Evolutionary conservation across 306 rosid species (phyloP), one percentile per base, ranked within the genome.

Genomic region (Gastrolobium bilobum): DNA sequence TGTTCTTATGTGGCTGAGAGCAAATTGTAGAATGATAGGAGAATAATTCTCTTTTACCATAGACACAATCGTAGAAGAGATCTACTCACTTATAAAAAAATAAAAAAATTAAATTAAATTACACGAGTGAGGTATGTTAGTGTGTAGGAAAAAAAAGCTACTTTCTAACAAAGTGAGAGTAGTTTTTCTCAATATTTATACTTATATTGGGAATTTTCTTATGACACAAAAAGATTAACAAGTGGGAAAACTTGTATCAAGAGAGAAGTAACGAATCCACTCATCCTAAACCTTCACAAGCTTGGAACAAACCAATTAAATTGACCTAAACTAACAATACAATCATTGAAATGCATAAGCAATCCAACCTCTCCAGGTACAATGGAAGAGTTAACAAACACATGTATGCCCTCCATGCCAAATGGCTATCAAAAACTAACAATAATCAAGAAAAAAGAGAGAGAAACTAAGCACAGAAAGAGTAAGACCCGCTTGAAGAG

Each of bases 401-500:
- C 40, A 58, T 30, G 2, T 13, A 63, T 37, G n/a, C 1, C 26
- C 13, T 14, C 1, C 47, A 33, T 35, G 13, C 48, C 79, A 7
- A 78, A 14, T 2, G 8, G 10, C 54, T 15, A 29, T n/a, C 14
- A 65, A 42, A 26, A 65, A 65, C 20, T 10, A 77, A 51, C 11
- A 39, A 48, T 10, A 38, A 31, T 26, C 4, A 77, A 4, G 9
- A 26, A 35, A 31, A 77, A 61, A 3, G 13, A 7, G 35, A 65
- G 3, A 13, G 26, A 31, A 3, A 31, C 11, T 1, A 51, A 39
- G 10, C 20, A 26, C 57, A 34, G 43, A 31, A 31, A 66, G 75
- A 66, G 33, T 39, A 29, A 53, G 44, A 77, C 81, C 75, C 68
- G 61, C 4, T 9, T 33, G 76, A 68, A 57, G 60, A 26, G 26